Evolutionary conservation across 345 rosid genomes (phyloP).

Genomic region (Bretschneidera sinensis): DNA sequence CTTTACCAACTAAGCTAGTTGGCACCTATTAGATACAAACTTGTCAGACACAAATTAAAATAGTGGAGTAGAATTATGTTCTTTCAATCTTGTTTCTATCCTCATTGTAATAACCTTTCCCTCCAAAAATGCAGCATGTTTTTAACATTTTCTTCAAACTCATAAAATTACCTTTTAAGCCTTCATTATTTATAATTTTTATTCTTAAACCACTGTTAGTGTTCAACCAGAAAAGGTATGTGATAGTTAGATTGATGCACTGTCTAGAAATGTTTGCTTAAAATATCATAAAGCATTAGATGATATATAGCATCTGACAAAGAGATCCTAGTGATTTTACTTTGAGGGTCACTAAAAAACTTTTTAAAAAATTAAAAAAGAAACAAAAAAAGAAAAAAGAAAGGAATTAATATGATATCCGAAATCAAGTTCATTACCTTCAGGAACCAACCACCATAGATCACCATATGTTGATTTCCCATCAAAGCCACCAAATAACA

Average conservation of each 20-base stretch:
- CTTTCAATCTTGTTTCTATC: not conserved
- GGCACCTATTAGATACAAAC: no score
- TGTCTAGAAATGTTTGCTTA: not conserved
- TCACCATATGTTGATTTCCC: conserved; percentile 90
- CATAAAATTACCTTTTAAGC: no score
- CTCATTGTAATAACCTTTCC: not conserved
- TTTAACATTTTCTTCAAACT: no score
- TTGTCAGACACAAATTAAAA: not conserved
- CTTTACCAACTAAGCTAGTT: no score
- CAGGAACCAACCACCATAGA: conserved; percentile 95
- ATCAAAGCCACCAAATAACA: conserved; percentile 92
- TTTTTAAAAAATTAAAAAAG: not conserved
- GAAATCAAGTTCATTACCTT: conserved; percentile 46
- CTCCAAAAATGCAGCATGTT: not conserved
- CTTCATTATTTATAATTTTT: no score
- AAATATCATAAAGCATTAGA: not conserved
- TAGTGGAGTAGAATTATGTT: not conserved
- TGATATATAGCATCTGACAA: no score
- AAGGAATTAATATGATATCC: not conserved
- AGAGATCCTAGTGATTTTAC: not conserved
- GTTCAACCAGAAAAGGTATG: no score
- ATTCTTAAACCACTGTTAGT: no score
- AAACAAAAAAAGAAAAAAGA: not conserved
- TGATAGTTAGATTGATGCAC: no score
- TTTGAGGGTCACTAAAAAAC: not conserved